A percentile compares a stretch with the other conserved stretches of the same genome.
phyloP scores from a whole-genome alignment of 2,329 filamentous ascomycete genomes.

The Arthrocladium fulminans region DNA sequence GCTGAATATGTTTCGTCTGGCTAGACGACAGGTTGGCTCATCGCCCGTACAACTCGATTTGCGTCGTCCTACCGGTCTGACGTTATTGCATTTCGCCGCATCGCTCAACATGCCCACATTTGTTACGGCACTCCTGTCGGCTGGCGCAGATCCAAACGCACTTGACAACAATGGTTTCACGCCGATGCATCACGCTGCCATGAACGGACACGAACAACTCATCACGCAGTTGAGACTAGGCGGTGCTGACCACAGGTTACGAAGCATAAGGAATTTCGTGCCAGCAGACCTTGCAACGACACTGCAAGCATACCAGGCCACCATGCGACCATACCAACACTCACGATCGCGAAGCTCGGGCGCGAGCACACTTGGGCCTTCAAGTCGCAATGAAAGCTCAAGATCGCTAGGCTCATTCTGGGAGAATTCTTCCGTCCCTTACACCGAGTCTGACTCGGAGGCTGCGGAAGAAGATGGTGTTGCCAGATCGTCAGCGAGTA shows the following conservation, averaged over 20 bases:
- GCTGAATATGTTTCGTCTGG: constrained; percentile 65
- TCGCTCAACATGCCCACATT: constrained; percentile 67
- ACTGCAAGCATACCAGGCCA: constrained; percentile 53
- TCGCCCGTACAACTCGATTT: constrained; percentile 52
- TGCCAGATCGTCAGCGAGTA: background rate
- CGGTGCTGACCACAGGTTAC: constrained; percentile 62
- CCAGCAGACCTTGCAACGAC: constrained; percentile 63
- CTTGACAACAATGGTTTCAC: constrained; percentile 73
- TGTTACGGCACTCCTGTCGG: constrained; percentile 64
- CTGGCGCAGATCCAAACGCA: constrained; percentile 67
- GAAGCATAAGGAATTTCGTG: constrained; percentile 61
- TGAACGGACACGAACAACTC: constrained; percentile 67
- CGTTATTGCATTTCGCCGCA: constrained; percentile 70
- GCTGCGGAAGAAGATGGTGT: constrained; percentile 27
- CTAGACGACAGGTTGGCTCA: constrained; percentile 43
- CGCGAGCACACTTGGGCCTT: constrained; percentile 47
- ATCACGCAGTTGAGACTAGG: constrained; percentile 64
- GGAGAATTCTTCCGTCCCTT: constrained; percentile 43
- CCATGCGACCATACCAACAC: constrained; percentile 54
- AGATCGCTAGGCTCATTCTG: constrained; percentile 59
- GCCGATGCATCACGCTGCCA: constrained; percentile 69
- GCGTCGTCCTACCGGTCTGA: constrained; percentile 59
- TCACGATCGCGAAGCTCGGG: constrained; percentile 57
- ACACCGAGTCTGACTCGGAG: constrained; percentile 33
- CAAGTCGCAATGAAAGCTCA: constrained; percentile 53